Evolutionary conservation across 176 grass and related monocot genomes (phyloP).

Genomic region (Phoenix dactylifera): DNA sequence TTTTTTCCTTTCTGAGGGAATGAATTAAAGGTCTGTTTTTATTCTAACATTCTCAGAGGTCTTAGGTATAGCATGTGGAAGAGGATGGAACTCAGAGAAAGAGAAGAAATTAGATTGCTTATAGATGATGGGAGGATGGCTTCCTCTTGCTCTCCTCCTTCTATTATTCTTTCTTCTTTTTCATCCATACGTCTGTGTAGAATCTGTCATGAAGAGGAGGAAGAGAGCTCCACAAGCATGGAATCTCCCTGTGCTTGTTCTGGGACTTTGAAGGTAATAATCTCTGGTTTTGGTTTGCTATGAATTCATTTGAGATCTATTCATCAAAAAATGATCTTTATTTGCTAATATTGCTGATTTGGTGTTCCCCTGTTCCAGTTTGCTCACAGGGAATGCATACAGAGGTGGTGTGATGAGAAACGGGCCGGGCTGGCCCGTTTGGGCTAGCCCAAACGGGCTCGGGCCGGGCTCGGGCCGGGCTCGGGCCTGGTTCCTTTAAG

Average conservation of each 20-base stretch:
- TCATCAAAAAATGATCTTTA: neutral
- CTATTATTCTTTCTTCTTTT: constrained; percentile 9
- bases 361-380: constrained; percentile 34
- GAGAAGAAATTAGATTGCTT: constrained; percentile 12
- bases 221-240: constrained; percentile 27
- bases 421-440: no score
- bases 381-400: constrained; percentile 79
- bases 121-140: constrained; percentile 11
- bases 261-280: constrained; percentile 73
- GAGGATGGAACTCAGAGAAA: constrained; percentile 10
- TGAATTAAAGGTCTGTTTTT: no score
- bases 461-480: no score
- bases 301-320: neutral
- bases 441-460: no score
- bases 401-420: constrained; percentile 98
- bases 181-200: constrained; percentile 48
- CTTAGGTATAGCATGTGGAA: no score
- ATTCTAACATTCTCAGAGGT: no score
- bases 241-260: constrained; percentile 82
- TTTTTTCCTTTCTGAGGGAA: no score
- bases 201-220: constrained; percentile 86
- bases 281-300: neutral
- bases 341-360: neutral
- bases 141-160: neutral
- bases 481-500: no score